Conservation (phyloP, 768 basidiomycete genomes). For the Boletus reticuloceps region DNA sequence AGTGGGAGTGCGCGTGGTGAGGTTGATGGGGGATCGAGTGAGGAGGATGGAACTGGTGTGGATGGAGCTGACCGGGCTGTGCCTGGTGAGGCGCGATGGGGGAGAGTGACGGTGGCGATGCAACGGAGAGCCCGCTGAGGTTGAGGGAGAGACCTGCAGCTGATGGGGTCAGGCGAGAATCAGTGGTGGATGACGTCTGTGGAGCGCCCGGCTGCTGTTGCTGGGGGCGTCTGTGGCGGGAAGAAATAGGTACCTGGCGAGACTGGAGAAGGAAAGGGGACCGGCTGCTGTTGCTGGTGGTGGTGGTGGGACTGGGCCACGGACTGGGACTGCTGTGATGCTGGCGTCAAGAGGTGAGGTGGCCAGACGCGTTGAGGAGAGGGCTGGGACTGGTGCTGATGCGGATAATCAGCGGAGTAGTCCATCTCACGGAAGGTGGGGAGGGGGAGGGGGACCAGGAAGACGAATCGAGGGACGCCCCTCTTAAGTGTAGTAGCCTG, state of each 20-base stretch:
- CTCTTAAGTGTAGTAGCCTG: constrained; percentile 11
- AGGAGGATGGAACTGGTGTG: constrained; percentile 55
- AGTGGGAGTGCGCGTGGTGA: constrained; percentile 20
- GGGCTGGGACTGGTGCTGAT: constrained; percentile 29
- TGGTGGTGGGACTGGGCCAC: no score
- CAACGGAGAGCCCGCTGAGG: constrained; percentile 61
- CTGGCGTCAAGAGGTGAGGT: constrained; percentile 14
- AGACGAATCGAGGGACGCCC: not conserved
- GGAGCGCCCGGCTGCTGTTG: constrained; percentile 12
- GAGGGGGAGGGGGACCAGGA: no score
- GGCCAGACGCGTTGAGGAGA: constrained; percentile 29
- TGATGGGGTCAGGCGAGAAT: constrained; percentile 24
- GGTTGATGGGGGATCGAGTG: constrained; percentile 33
- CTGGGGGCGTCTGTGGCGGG: constrained; percentile 8
- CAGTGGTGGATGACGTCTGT: constrained; percentile 15
- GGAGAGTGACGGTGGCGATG: constrained; percentile 64
- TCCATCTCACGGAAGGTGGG: constrained; percentile 16
- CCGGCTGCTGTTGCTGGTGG: constrained; percentile 5
- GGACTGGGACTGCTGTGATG: not conserved
- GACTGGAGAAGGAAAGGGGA: constrained; percentile 26
- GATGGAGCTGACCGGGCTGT: constrained; percentile 50
- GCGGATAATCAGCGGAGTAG: constrained; percentile 28
- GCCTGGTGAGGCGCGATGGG: constrained; percentile 52
- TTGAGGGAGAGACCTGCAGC: constrained; percentile 54
- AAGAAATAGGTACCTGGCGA: constrained; percentile 26